phyloP scores from a whole-genome alignment of 2,329 filamentous ascomycete genomes.

The Aspergillaceae sp. region DNA sequence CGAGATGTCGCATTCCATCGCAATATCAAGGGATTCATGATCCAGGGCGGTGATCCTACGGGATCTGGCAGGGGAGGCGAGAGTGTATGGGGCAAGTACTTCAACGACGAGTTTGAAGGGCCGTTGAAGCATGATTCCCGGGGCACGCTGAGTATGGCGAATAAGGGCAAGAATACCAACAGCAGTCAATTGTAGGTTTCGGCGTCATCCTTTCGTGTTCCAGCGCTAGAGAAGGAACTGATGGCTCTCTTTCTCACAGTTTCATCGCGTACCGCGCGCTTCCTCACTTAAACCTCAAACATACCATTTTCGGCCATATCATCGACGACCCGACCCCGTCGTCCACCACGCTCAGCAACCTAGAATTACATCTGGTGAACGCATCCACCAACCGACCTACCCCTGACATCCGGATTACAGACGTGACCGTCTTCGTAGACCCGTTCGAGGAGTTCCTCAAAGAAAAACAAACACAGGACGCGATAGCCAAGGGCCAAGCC shows the following conservation, averaged over 20 bases:
- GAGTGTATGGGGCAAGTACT: constrained; percentile 90
- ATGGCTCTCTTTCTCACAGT: constrained; percentile 15
- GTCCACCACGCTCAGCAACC: constrained; percentile 50
- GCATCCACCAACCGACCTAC: constrained; percentile 63
- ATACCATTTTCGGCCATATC: constrained; percentile 89
- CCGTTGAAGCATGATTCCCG: constrained; percentile 73
- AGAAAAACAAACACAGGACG: constrained; percentile 58
- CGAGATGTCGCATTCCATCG: constrained; percentile 76
- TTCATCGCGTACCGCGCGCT: constrained; percentile 85
- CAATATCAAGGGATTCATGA: constrained; percentile 95
- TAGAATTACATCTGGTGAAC: constrained; percentile 71
- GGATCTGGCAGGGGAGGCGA: constrained; percentile 85
- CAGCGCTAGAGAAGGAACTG: neutral
- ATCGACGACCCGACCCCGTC: constrained; percentile 54
- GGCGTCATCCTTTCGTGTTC: neutral
- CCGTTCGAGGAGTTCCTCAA: constrained; percentile 91
- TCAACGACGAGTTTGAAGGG: constrained; percentile 86
- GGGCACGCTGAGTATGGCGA: constrained; percentile 87
- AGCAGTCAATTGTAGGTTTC: constrained; percentile 64
- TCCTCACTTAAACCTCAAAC: constrained; percentile 84
- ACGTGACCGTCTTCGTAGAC: constrained; percentile 80
- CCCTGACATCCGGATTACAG: constrained; percentile 69
- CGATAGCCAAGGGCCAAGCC: constrained; percentile 35
- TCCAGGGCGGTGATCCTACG: constrained; percentile 90
- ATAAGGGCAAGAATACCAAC: constrained; percentile 98